These are phyloP conservation scores for Fusarium palustre DNA, from an alignment of 2,329 filamentous ascomycete genomes.

Conservation along the genomic window DNA sequence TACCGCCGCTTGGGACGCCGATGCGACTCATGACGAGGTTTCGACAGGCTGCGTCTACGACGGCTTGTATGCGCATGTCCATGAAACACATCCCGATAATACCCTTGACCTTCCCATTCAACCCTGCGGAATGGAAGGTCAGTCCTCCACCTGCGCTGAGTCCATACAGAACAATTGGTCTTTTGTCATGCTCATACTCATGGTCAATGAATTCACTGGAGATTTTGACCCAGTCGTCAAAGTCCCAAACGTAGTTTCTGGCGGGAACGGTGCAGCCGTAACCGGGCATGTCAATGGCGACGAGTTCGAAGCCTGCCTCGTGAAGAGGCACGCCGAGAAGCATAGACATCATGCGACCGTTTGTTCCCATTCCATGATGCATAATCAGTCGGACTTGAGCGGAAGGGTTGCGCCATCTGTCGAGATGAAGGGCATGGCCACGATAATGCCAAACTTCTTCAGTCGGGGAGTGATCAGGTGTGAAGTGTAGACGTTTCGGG, in stretches of 20 bases:
- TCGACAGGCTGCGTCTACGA: background rate
- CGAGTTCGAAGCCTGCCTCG: slow-evolving; percentile 3
- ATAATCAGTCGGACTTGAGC: slow-evolving; percentile 5
- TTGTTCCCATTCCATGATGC: slow-evolving; percentile 22
- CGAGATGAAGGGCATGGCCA: slow-evolving; percentile 14
- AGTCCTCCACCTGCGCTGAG: background rate
- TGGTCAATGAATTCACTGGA: slow-evolving; percentile 1
- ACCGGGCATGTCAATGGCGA: slow-evolving; percentile 17
- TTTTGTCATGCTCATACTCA: background rate
- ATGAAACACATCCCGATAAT: slow-evolving; percentile 19
- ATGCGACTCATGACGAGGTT: slow-evolving; percentile 19
- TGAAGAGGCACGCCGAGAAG: slow-evolving; percentile 17
- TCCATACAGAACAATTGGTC: background rate
- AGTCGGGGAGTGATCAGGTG: background rate
- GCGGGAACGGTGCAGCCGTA: slow-evolving; percentile 7
- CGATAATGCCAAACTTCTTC: slow-evolving; percentile 23
- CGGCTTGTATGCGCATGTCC: slow-evolving; percentile 15
- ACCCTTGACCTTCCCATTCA: background rate
- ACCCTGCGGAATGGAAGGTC: slow-evolving; percentile 2
- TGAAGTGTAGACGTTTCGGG: slow-evolving; percentile 7
- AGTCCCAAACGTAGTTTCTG: background rate
- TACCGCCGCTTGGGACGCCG: background rate
- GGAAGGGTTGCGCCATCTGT: slow-evolving; percentile 15
- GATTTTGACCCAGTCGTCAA: background rate
- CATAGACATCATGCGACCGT: slow-evolving; percentile 25